phyloP scores from a whole-genome alignment of 495 filamentous ascomycete genomes.

The Penicillium ucsense region DNA sequence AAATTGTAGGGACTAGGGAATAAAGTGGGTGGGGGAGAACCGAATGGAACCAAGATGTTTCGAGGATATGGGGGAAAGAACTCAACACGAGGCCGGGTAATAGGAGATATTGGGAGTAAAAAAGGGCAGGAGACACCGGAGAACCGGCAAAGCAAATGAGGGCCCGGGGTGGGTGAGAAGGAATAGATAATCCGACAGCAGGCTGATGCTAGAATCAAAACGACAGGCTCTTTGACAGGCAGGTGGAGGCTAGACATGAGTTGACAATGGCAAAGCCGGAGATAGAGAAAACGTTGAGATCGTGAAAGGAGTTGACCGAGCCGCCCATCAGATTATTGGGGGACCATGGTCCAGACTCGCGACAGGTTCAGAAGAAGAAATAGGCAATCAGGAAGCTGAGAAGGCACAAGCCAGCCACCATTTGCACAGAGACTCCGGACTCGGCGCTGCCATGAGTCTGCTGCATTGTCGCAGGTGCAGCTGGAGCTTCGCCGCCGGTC shows the following conservation, averaged over 20 bases:
- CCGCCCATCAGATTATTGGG: background rate
- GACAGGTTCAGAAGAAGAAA: constrained; percentile 68
- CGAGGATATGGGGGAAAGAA: background rate
- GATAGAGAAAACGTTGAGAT: constrained; percentile 11
- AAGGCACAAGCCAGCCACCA: constrained; percentile 75
- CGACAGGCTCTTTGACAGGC: constrained; percentile 17
- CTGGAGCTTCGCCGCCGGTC: constrained; percentile 31
- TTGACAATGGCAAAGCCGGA: constrained; percentile 3
- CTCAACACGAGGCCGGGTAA: constrained; percentile 1
- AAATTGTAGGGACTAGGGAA: constrained; percentile 4
- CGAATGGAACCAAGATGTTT: background rate
- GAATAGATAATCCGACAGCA: constrained; percentile 15
- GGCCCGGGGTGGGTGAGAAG: background rate
- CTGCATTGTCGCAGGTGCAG: constrained; percentile 31
- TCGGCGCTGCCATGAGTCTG: constrained; percentile 41
- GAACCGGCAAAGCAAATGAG: background rate
- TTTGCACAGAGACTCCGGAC: constrained; percentile 76
- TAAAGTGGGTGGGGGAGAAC: constrained; percentile 7
- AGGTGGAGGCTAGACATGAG: constrained; percentile 9
- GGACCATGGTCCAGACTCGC: constrained; percentile 8
- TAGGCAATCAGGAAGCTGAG: constrained; percentile 88
- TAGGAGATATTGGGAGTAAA: constrained; percentile 11
- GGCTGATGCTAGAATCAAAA: constrained; percentile 22
- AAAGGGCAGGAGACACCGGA: background rate
- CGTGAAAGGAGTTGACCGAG: constrained; percentile 12